These are phyloP conservation scores for Lactarius sanguifluus DNA, from an alignment of 768 basidiomycete genomes.

Conservation along the genomic window DNA sequence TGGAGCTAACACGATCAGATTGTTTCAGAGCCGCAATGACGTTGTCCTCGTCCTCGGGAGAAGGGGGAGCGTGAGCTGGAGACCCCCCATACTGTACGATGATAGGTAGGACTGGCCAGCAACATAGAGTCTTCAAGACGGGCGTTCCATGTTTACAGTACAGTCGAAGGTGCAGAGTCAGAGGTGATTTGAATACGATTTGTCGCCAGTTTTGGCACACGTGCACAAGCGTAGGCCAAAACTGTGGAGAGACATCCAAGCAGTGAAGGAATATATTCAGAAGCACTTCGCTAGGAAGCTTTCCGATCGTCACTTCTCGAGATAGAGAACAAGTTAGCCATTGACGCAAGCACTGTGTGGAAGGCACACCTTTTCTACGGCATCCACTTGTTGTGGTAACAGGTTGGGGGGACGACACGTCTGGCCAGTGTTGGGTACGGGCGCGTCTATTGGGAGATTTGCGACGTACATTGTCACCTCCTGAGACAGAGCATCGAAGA, in stretches of 20 bases:
- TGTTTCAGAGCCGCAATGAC: not conserved
- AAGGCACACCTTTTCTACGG: not conserved
- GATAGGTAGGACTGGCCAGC: not conserved
- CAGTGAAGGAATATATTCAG: not conserved
- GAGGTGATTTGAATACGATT: not conserved
- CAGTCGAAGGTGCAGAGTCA: not conserved
- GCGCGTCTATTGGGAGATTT: not conserved
- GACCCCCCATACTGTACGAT: not conserved
- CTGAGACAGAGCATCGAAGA: not conserved
- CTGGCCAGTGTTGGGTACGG: not conserved
- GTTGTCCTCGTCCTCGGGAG: not conserved
- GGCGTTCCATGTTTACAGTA: not conserved
- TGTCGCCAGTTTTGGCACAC: not conserved
- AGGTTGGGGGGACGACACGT: not conserved
- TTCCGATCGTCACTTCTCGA: not conserved
- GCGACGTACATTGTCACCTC: not conserved
- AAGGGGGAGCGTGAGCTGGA: not conserved
- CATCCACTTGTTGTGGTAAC: not conserved
- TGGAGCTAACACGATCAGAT: not conserved
- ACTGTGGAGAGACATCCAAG: not conserved
- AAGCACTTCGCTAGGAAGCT: not conserved
- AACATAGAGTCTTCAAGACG: not conserved
- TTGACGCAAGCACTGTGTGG: not conserved
- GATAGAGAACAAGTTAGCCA: not conserved
- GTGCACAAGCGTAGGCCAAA: not conserved